Evolutionary conservation across 2,329 filamentous ascomycete genomes (phyloP), one percentile per base, ranked within the genome.

Genomic region (Fusarium aywerte): DNA sequence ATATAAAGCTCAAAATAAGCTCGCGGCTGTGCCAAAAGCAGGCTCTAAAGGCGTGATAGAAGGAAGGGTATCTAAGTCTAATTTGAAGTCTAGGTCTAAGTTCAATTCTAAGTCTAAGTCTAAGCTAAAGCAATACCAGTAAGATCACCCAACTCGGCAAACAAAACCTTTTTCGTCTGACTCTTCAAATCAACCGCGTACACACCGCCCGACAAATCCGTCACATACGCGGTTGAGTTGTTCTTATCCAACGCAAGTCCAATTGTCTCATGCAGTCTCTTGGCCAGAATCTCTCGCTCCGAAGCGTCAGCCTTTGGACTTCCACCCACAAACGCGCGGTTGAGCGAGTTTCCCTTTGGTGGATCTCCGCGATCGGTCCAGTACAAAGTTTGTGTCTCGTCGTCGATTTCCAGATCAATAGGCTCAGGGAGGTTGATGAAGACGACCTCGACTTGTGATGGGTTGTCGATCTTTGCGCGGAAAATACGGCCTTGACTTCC

Each of bases 41-140:
- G 7, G 25, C 5, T 27, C 8, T 27, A 3, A 27, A 27, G 27
- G 27, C 27, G 9, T 27, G 27, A 27, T 27, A 27, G 27, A 27
- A 9, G 11, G 11, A 2, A 21, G 18, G 18, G 31, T 35, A 25
- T 48, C 20, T 6, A 27, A 42, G 4, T 40, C 13, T n/a, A n/a
- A n/a, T n/a, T n/a, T n/a, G n/a, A n/a, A 47, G 2, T 23, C 20
- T 32, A 16, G 3, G 1, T 16, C 4, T 20, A 18, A 6, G 4
- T n/a, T n/a, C n/a, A n/a, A n/a, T n/a, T n/a, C 2, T 7, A 20
- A 9, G 6, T 32, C 11, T 25, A 32, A 29, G 1, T 27, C 10
- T 23, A 48, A 7, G 45, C 56, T 15, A 61, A 25, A 3, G 39
- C 58, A 11, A 54, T 62, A 3, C 56, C 58, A 15, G 45, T 61